Evolutionary conservation across 345 rosid species (phyloP).

Genomic region (Erucastrum elatum): DNA sequence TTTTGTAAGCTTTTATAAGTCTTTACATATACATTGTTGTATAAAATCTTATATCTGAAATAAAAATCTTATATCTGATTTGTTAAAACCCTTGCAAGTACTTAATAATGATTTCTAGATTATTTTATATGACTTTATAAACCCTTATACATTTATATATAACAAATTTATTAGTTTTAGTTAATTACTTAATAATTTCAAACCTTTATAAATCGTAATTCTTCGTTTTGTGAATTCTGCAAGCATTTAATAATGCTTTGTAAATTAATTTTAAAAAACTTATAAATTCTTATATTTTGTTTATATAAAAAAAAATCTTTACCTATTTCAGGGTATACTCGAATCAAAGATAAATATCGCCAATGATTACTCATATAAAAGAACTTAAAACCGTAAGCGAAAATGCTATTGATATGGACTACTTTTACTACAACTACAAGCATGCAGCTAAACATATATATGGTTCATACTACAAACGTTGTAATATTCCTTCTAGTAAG

Average conservation of each 20-base stretch:
- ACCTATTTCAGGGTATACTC: not conserved
- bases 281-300: not conserved
- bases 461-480: not conserved
- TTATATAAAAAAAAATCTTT: not conserved
- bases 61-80: not conserved
- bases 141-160: not conserved
- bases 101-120: not conserved
- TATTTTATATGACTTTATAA: not conserved
- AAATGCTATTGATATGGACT: not conserved
- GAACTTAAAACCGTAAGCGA: not conserved
- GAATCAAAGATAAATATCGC: not conserved
- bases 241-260: not conserved
- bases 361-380: not conserved
- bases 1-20: too few relatives aligned
- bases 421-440: not conserved
- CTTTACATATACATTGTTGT: not conserved
- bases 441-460: not conserved
- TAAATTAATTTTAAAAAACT: not conserved
- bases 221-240: not conserved
- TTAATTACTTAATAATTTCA: too few relatives aligned
- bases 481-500: not conserved
- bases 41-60: too few relatives aligned
- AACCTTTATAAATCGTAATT: too few relatives aligned
- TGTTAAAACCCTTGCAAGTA: not conserved
- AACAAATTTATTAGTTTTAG: not conserved